Conservation (phyloP, 1,284 basidiomycete genomes). For the Trametes sp. region DNA sequence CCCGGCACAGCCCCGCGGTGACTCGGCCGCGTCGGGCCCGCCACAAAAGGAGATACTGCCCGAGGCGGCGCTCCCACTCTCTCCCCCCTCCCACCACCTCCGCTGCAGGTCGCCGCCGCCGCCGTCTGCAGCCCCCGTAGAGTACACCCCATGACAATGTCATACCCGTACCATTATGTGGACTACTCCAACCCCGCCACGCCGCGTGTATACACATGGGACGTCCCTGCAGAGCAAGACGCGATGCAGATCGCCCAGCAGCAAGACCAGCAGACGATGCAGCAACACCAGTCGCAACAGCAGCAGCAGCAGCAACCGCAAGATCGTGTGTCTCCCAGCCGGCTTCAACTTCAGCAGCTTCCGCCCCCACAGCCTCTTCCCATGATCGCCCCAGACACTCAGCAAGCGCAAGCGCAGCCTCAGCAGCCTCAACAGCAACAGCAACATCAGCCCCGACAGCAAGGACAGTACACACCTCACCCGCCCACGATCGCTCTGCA, state of each 20-base stretch:
- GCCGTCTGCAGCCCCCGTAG: slow-evolving; percentile 16
- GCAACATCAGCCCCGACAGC: slow-evolving; percentile 23
- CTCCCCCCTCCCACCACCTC: slow-evolving; percentile 21
- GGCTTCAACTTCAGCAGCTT: slow-evolving; percentile 27
- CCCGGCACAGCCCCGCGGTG: slow-evolving; percentile 13
- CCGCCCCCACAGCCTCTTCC: slow-evolving; percentile 18
- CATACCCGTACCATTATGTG: slow-evolving; percentile 34
- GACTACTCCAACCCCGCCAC: slow-evolving; percentile 36
- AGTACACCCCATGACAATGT: slow-evolving; percentile 32
- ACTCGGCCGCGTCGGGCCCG: slow-evolving; percentile 28
- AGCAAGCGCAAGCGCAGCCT: not conserved
- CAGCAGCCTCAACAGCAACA: slow-evolving; percentile 23
- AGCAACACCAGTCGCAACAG: slow-evolving; percentile 23
- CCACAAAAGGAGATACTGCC: slow-evolving; percentile 27
- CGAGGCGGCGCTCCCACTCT: not conserved
- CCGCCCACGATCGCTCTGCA: slow-evolving; percentile 35
- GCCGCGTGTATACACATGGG: slow-evolving; percentile 37
- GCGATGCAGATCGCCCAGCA: slow-evolving; percentile 24
- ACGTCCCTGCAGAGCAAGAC: slow-evolving; percentile 33
- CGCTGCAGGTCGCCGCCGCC: slow-evolving; percentile 14
- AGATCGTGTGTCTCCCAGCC: slow-evolving; percentile 23
- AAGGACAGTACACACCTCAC: slow-evolving; percentile 25
- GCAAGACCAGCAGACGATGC: slow-evolving; percentile 21
- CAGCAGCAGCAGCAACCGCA: slow-evolving; percentile 26
- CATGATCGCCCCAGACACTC: slow-evolving; percentile 13